Percentiles rank a stretch among this genome's conserved stretches.
These are phyloP conservation scores for Edaphochlamys debaryana DNA, from an alignment of 139 green algal species.

Conservation along the genomic window DNA sequence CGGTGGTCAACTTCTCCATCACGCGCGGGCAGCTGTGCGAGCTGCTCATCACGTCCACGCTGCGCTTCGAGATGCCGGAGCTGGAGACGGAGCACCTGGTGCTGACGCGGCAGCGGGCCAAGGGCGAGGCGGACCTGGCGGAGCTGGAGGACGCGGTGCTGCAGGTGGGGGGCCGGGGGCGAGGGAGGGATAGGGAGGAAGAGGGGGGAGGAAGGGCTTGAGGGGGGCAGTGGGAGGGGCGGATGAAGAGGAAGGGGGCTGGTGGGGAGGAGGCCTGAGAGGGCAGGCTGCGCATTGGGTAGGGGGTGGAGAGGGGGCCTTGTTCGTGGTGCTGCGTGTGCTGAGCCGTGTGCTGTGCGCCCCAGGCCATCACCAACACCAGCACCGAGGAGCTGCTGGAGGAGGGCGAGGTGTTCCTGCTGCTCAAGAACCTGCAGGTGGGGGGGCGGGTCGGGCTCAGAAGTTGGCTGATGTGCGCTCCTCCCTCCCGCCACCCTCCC, in stretches of 20 bases:
- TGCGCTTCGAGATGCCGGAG: slow-evolving; percentile 75
- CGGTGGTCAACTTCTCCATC: slow-evolving; percentile 56
- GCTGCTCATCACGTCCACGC: slow-evolving; percentile 67
- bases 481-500: too few relatives aligned
- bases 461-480: not conserved
- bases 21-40: slow-evolving; percentile 53
- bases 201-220: too few relatives aligned
- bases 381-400: slow-evolving; percentile 52
- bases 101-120: slow-evolving; percentile 37
- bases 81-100: slow-evolving; percentile 69
- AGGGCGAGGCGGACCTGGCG: slow-evolving; percentile 42
- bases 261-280: too few relatives aligned
- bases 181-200: too few relatives aligned
- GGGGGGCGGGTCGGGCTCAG: not conserved
- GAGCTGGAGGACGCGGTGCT: slow-evolving; percentile 48
- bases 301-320: too few relatives aligned
- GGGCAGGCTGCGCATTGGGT: too few relatives aligned
- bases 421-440: slow-evolving; percentile 23
- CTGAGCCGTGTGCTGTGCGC: too few relatives aligned
- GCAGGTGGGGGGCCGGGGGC: slow-evolving; percentile 4
- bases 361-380: slow-evolving; percentile 51
- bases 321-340: too few relatives aligned
- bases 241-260: too few relatives aligned
- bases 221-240: too few relatives aligned
- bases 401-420: slow-evolving; percentile 45